Evolutionary conservation across 176 grass and related monocot species (phyloP).

Genomic region (Aegilops bicornis): DNA sequence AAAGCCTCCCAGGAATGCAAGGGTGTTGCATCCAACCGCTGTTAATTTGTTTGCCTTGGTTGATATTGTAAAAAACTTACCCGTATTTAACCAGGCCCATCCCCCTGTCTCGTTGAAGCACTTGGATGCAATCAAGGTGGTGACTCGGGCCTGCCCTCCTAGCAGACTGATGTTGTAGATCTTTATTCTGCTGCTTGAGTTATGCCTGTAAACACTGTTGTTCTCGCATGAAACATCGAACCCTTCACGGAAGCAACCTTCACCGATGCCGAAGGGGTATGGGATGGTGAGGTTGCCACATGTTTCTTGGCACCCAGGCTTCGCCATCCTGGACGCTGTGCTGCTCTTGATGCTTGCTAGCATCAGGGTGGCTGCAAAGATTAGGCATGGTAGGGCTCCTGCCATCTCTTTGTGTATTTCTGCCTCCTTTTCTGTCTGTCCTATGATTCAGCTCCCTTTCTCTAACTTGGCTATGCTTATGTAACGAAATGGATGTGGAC

Average conservation of each 20-base stretch:
- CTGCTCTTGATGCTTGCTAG: slow-evolving; percentile 19
- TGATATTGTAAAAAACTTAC: slow-evolving; percentile 7
- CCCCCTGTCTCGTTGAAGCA: not conserved
- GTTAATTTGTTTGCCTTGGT: slow-evolving; percentile 43
- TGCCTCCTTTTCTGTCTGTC: not conserved
- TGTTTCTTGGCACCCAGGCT: slow-evolving; percentile 30
- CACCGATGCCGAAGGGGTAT: slow-evolving; percentile 45
- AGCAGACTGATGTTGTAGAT: slow-evolving; percentile 29
- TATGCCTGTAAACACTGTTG: slow-evolving; percentile 4
- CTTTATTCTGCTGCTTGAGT: not conserved
- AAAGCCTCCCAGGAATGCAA: slow-evolving; percentile 29
- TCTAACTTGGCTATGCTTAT: slow-evolving; percentile 14
- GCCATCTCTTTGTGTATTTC: slow-evolving; percentile 6
- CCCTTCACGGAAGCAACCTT: slow-evolving; percentile 17
- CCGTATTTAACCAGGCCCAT: not conserved
- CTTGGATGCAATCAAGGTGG: slow-evolving; percentile 12
- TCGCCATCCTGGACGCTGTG: slow-evolving; percentile 22
- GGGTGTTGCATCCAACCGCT: slow-evolving; percentile 33
- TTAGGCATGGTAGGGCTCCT: not conserved
- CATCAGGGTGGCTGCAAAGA: slow-evolving; percentile 20
- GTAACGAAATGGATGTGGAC: not conserved
- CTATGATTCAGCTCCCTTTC: not conserved
- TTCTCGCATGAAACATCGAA: slow-evolving; percentile 38
- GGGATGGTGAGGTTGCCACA: slow-evolving; percentile 25
- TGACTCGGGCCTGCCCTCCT: slow-evolving; percentile 16